Percentiles rank a stretch among this genome's conserved stretches.
Evolutionary conservation across 352 stramenopile species (phyloP).

Genomic region (Phytophthora chlamydospora): DNA sequence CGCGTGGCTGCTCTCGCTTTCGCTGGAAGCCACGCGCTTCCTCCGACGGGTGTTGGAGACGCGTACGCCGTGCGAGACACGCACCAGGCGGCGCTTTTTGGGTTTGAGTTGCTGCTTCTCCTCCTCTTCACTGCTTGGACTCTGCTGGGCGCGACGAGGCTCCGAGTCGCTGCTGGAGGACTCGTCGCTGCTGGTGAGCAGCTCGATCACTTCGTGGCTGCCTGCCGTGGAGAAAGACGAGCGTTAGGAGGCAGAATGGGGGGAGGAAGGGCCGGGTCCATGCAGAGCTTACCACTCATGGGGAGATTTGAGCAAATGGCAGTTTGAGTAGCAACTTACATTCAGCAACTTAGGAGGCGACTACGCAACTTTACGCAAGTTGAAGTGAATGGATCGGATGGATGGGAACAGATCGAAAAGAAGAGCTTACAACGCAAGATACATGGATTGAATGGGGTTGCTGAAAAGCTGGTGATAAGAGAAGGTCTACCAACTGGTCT

Average conservation of each 20-base stretch:
- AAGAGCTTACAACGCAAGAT: too few species aligned
- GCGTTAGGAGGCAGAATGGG: neutral
- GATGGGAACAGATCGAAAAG: neutral
- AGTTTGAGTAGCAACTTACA: too few species aligned
- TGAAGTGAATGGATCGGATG: conserved; percentile 10
- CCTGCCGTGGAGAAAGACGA: conserved; percentile 12
- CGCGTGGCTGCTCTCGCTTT: conserved; percentile 21
- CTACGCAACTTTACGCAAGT: conserved; percentile 6
- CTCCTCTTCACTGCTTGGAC: conserved; percentile 15
- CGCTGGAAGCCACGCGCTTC: conserved; percentile 16
- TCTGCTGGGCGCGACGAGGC: conserved; percentile 1
- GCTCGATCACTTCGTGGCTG: conserved; percentile 35
- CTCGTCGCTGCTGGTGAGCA: conserved; percentile 30
- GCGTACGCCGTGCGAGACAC: conserved; percentile 2
- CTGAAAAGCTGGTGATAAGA: too few species aligned
- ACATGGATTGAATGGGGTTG: too few species aligned
- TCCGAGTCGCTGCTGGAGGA: conserved; percentile 18
- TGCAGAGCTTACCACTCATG: conserved; percentile 22
- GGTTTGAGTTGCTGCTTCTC: conserved; percentile 23
- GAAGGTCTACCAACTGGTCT: too few species aligned
- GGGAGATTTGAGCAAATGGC: neutral
- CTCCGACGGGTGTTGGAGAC: conserved; percentile 4
- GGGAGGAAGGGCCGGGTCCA: neutral
- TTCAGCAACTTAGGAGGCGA: too few species aligned
- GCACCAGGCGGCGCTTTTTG: conserved; percentile 1